These are phyloP conservation scores for Camelina sativa DNA, from an alignment of 345 rosid genomes.

Conservation along the genomic window DNA sequence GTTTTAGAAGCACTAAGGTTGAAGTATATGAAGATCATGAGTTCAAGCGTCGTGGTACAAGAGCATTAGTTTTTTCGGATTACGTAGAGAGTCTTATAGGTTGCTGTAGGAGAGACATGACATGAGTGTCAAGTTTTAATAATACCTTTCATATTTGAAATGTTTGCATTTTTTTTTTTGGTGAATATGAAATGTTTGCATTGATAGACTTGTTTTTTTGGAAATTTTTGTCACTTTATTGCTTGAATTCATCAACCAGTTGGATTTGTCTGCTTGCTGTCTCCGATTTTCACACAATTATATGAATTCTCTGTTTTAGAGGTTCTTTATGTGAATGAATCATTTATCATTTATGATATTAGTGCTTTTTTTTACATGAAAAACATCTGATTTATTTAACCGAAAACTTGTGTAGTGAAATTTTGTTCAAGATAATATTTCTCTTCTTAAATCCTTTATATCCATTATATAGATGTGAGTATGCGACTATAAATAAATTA, in stretches of 20 bases:
- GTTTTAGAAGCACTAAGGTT: neutral
- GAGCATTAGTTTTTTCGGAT: neutral
- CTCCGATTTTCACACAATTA: neutral
- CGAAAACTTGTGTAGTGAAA: no score
- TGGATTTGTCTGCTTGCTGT: neutral
- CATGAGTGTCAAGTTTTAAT: neutral
- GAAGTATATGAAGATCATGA: neutral
- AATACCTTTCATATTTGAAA: neutral
- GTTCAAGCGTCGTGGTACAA: neutral
- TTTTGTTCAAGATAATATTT: no score
- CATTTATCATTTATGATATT: no score
- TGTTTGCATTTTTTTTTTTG: neutral
- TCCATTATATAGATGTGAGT: no score
- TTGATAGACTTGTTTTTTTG: neutral
- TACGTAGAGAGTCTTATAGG: neutral
- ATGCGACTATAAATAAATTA: no score
- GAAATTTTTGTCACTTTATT: neutral
- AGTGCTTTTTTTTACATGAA: no score
- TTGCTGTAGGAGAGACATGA: slow-evolving; percentile 10
- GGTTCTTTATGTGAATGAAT: neutral
- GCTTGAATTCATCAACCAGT: neutral
- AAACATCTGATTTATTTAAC: no score
- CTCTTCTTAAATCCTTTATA: no score
- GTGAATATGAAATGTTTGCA: no score
- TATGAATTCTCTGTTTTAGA: neutral